Percentiles rank a stretch among this genome's conserved stretches.
Conservation (phyloP, 2,329 filamentous ascomycete genomes). For the Mollisiaceae sp. region DNA sequence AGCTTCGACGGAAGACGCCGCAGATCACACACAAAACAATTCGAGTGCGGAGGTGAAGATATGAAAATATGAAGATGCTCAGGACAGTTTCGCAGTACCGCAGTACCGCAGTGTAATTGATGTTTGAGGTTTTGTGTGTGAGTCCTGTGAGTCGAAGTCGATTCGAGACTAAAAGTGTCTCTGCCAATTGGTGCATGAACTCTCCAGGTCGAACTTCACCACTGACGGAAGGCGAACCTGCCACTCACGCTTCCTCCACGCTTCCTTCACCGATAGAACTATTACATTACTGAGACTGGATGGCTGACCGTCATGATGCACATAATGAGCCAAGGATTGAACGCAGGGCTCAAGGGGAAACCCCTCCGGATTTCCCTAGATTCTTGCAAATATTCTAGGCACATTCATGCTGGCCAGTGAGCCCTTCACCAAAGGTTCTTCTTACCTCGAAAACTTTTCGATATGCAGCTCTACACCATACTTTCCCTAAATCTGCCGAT, state of each 20-base stretch:
- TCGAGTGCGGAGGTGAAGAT: not conserved
- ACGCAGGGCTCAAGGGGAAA: slow-evolving; percentile 10
- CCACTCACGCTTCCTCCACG: not conserved
- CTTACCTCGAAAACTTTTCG: not conserved
- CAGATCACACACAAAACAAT: not conserved
- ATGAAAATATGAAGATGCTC: not conserved
- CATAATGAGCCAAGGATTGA: not conserved
- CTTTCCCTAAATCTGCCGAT: slow-evolving; percentile 19
- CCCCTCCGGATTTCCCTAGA: not conserved
- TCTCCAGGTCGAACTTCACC: not conserved
- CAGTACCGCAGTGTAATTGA: not conserved
- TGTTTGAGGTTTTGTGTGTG: not conserved
- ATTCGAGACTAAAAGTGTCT: slow-evolving; percentile 5
- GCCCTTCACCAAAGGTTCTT: not conserved
- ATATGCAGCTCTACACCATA: slow-evolving; percentile 12
- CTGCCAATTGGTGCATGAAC: not conserved
- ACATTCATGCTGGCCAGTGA: not conserved
- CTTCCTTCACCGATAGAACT: slow-evolving; percentile 1
- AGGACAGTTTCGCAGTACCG: not conserved
- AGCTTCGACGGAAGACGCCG: not conserved
- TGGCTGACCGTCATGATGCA: not conserved
- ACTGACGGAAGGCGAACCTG: not conserved
- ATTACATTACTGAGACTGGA: slow-evolving; percentile 2
- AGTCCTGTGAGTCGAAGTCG: not conserved
- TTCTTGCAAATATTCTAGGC: slow-evolving; percentile 3